Evolutionary conservation across 768 basidiomycete genomes (phyloP).

Genomic region (Boletus vinaceobasis): DNA sequence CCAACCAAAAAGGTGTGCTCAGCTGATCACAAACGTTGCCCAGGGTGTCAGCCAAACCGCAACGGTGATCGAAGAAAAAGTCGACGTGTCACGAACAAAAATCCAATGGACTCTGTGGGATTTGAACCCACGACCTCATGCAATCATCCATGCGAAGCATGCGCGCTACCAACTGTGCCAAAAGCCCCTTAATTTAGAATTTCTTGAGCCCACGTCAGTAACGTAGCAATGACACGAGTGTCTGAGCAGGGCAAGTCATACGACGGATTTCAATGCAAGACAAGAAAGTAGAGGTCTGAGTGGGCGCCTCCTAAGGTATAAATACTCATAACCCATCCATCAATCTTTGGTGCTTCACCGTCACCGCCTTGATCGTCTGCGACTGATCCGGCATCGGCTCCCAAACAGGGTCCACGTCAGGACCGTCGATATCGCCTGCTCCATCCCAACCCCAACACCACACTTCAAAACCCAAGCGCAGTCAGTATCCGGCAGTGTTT

Average conservation of each 20-base stretch:
- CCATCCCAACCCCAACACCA: slow-evolving; percentile 99
- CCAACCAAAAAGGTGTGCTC: too few species aligned
- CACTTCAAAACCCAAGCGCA: slow-evolving; percentile 45
- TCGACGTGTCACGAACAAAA: background rate
- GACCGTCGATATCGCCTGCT: slow-evolving; percentile 95
- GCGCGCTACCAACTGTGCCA: slow-evolving; percentile 62
- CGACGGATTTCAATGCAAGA: background rate
- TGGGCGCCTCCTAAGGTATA: background rate
- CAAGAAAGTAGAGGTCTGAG: slow-evolving; percentile 14
- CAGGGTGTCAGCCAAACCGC: too few species aligned
- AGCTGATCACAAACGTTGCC: too few species aligned
- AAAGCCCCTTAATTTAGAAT: slow-evolving; percentile 34
- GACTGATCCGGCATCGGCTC: slow-evolving; percentile 74
- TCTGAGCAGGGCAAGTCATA: too few species aligned
- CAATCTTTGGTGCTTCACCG: slow-evolving; percentile 64
- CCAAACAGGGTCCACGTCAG: slow-evolving; percentile 98
- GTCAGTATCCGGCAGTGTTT: background rate
- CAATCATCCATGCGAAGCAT: slow-evolving; percentile 49
- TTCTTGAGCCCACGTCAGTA: rapidly evolving
- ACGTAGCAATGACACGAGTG: too few species aligned
- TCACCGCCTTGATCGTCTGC: slow-evolving; percentile 53
- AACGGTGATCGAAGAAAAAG: background rate
- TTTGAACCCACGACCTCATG: slow-evolving; percentile 59
- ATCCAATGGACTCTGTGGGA: slow-evolving; percentile 36
- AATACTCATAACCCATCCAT: slow-evolving; percentile 23